Evolutionary conservation across 345 rosid genomes (phyloP).

Genomic region (Nephelium lappaceum): DNA sequence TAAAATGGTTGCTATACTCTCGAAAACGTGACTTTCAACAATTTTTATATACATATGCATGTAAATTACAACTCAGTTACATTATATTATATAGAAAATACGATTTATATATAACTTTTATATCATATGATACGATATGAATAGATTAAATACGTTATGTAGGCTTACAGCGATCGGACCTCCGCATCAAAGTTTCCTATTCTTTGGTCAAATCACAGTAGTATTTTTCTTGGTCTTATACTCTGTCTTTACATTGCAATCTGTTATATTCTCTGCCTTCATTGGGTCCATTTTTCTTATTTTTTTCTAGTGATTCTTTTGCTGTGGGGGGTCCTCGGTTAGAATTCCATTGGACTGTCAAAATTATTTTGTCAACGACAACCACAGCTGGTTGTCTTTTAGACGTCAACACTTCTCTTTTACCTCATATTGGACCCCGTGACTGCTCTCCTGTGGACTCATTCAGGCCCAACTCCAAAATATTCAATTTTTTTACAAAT

Average conservation of each 20-base stretch:
- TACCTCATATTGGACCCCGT: background rate
- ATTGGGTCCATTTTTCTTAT: background rate
- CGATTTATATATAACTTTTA: too few species aligned
- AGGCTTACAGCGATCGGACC: too few species aligned
- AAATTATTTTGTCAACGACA: conserved; percentile 4
- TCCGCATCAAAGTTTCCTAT: too few species aligned
- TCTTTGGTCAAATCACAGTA: background rate
- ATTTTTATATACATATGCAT: too few species aligned
- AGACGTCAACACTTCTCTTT: background rate
- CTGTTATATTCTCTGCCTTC: background rate
- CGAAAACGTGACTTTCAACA: too few species aligned
- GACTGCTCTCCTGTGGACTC: background rate
- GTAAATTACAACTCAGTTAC: too few species aligned
- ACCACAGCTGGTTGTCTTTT: background rate
- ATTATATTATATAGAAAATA: too few species aligned
- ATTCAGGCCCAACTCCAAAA: background rate
- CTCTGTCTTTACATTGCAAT: background rate
- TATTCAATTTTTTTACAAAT: background rate
- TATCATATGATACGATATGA: too few species aligned
- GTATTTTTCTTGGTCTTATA: background rate
- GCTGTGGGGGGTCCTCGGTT: background rate
- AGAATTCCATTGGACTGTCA: background rate
- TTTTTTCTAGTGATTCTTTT: background rate
- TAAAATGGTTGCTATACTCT: too few species aligned
- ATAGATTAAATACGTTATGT: too few species aligned